Conservation (phyloP, 345 rosid species). For the Leavenworthia alabamica region DNA sequence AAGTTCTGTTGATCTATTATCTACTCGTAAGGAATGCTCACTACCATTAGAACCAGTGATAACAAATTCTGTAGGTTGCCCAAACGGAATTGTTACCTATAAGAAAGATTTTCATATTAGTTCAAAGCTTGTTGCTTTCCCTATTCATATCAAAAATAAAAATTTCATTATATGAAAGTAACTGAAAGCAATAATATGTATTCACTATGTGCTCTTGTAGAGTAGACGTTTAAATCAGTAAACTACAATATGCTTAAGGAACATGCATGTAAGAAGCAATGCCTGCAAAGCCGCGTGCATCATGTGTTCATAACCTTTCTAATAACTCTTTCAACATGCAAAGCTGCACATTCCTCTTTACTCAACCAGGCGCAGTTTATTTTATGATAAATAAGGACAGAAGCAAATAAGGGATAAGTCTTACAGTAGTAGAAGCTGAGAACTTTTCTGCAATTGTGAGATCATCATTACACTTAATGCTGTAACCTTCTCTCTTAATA, state of each 20-base stretch:
- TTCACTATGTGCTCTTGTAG: background rate
- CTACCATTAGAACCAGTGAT: constrained; percentile 48
- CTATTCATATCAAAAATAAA: no score
- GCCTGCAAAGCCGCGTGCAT: no score
- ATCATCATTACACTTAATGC: constrained; percentile 53
- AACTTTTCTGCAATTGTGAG: constrained; percentile 60
- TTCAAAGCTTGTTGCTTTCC: background rate
- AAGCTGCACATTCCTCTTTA: no score
- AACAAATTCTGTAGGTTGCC: constrained; percentile 49
- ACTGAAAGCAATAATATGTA: background rate
- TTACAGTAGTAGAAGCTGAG: constrained; percentile 54
- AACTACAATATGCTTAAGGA: background rate
- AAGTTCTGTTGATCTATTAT: constrained; percentile 41
- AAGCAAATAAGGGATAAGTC: constrained; percentile 24
- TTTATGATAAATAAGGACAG: background rate
- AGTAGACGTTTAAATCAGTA: background rate
- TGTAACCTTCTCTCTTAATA: constrained; percentile 76
- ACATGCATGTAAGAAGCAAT: background rate
- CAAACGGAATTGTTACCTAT: constrained; percentile 67
- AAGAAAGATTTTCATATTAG: constrained; percentile 9
- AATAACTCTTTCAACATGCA: no score
- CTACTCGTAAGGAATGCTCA: constrained; percentile 52
- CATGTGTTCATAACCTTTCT: no score
- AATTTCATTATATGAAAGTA: background rate
- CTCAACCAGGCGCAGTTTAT: no score